Percentiles rank a stretch among this genome's conserved stretches.
These are phyloP conservation scores for Akanthomyces lecanii DNA, from an alignment of 2,329 filamentous ascomycete genomes.

Conservation along the genomic window DNA sequence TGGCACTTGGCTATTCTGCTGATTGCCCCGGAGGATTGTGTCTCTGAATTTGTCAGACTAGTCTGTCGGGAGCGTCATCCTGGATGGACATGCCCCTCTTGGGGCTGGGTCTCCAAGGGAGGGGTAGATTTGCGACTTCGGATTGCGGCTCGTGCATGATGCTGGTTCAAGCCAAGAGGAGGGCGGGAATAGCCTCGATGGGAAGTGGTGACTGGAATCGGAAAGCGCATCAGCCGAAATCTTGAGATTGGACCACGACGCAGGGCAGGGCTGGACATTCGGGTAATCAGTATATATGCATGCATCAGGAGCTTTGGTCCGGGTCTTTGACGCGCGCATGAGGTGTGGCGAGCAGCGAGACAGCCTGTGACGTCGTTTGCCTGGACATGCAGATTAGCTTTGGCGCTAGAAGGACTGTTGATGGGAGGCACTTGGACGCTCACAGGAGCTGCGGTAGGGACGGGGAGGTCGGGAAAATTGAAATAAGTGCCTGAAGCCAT, in stretches of 20 bases:
- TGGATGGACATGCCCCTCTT: not conserved
- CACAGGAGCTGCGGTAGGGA: not conserved
- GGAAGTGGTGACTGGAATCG: not conserved
- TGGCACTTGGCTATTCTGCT: not conserved
- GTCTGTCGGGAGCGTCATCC: not conserved
- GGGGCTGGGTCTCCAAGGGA: not conserved
- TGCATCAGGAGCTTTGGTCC: not conserved
- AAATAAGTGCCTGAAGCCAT: not conserved
- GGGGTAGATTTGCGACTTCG: constrained; percentile 6
- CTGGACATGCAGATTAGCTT: constrained; percentile 14
- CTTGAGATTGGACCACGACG: not conserved
- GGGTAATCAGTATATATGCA: not conserved
- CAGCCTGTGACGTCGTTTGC: constrained; percentile 11
- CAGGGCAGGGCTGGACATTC: not conserved
- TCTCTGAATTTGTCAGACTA: constrained; percentile 2
- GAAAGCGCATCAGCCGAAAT: not conserved
- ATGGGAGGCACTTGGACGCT: not conserved
- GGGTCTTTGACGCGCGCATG: not conserved
- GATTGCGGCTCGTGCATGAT: not conserved
- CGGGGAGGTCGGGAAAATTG: not conserved
- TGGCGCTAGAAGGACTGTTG: constrained; percentile 6
- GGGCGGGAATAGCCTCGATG: constrained; percentile 1
- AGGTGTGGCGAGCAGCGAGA: not conserved
- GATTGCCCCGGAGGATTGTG: not conserved
- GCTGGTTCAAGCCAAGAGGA: constrained; percentile 4